Conservation (phyloP, 2,329 filamentous ascomycete species). For the Diaporthe vaccinii region DNA sequence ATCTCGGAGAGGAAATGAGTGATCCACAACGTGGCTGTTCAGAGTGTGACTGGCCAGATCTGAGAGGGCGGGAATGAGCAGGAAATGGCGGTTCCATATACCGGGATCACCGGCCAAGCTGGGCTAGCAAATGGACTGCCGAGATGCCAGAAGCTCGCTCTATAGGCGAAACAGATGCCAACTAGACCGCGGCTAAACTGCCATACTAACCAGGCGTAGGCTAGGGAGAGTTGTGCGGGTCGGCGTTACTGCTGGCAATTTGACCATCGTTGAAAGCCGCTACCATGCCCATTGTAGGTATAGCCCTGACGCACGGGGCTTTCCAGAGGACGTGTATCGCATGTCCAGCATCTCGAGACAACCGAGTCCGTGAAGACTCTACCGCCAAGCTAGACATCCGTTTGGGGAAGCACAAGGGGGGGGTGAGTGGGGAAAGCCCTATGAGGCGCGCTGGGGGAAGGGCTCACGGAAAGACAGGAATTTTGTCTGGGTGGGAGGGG, state of each 20-base stretch:
- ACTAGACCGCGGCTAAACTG: neutral
- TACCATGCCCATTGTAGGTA: conserved; percentile 27
- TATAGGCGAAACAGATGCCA: conserved; percentile 16
- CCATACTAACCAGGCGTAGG: neutral
- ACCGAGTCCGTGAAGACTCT: neutral
- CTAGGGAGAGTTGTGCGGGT: neutral
- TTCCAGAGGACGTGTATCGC: neutral
- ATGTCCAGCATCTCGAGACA: neutral
- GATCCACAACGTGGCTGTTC: conserved; percentile 13
- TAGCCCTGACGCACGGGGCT: conserved; percentile 16
- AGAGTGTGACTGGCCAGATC: conserved; percentile 9
- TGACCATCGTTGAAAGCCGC: conserved; percentile 8
- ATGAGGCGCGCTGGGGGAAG: no score
- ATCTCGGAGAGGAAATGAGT: neutral
- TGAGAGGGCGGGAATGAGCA: conserved; percentile 17
- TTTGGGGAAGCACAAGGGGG: neutral
- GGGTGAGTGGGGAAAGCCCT: no score
- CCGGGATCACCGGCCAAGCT: conserved; percentile 1
- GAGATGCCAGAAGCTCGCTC: conserved; percentile 12
- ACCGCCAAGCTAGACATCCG: neutral
- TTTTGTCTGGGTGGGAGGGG: neutral
- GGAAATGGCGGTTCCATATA: conserved; percentile 13
- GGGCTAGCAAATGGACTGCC: conserved; percentile 24
- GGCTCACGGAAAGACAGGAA: neutral
- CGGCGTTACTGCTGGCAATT: neutral